Conservation (phyloP, 768 basidiomycete species). For the Termitomyces sp. region DNA sequence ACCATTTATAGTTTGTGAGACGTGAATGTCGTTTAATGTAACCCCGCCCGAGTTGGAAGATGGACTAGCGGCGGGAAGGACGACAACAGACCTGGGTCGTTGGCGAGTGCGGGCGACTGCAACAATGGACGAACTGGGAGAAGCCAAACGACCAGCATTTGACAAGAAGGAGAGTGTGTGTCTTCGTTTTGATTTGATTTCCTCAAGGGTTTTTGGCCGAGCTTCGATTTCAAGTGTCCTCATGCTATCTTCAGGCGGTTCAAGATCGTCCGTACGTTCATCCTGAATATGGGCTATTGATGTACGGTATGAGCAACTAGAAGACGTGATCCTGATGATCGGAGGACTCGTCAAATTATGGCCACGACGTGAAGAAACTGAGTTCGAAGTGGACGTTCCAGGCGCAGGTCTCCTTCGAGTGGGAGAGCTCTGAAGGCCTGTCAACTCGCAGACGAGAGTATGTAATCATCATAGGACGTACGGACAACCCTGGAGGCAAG, state of each 20-base stretch:
- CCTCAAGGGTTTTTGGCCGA: slow-evolving; percentile 27
- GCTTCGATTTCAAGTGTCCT: slow-evolving; percentile 9
- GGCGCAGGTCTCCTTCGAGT: slow-evolving; percentile 15
- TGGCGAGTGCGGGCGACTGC: slow-evolving; percentile 8
- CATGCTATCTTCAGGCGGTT: background rate
- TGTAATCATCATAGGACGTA: slow-evolving; percentile 5
- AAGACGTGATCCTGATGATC: slow-evolving; percentile 17
- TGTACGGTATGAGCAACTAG: slow-evolving; percentile 12
- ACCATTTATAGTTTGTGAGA: background rate
- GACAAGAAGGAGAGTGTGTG: slow-evolving; percentile 30
- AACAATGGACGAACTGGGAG: slow-evolving; percentile 10
- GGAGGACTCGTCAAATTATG: slow-evolving; percentile 8
- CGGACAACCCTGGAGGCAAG: slow-evolving; percentile 24
- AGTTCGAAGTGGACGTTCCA: slow-evolving; percentile 13
- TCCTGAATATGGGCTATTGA: background rate
- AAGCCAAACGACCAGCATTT: slow-evolving; percentile 15
- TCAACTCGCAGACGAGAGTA: background rate
- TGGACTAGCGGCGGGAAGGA: background rate
- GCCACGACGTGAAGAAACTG: background rate
- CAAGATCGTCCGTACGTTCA: background rate
- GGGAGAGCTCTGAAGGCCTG: slow-evolving; percentile 5
- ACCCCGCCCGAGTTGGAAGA: slow-evolving; percentile 1
- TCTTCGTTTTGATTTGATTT: slow-evolving; percentile 34
- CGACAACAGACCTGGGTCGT: slow-evolving; percentile 6
- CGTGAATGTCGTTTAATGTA: background rate